A percentile compares a stretch with the other conserved stretches of the same genome.
Conservation (phyloP, 1,284 basidiomycete genomes). For the Cutaneotrichosporon sp. region DNA sequence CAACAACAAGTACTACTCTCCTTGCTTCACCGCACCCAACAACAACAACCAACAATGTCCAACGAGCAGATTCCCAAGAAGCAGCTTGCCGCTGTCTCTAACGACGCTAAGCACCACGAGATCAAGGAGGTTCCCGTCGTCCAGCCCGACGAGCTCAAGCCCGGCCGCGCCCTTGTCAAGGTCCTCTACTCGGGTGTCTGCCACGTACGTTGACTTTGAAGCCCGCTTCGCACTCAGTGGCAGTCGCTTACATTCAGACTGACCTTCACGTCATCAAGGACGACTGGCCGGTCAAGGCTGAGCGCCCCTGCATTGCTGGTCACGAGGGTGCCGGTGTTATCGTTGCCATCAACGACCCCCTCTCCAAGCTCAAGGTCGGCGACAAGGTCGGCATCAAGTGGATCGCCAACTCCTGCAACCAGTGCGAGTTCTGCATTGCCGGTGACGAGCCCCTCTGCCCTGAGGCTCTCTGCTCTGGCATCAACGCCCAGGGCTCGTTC, state of each 20-base stretch:
- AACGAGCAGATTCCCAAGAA: too few species aligned
- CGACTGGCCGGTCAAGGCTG: slow-evolving; percentile 67
- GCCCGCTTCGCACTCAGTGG: neutral
- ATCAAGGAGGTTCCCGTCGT: too few species aligned
- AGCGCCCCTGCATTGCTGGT: slow-evolving; percentile 72
- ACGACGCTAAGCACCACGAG: too few species aligned
- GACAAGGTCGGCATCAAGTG: slow-evolving; percentile 71
- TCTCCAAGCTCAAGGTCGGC: slow-evolving; percentile 49
- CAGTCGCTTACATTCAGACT: slow-evolving; percentile 53
- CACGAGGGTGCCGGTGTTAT: slow-evolving; percentile 53
- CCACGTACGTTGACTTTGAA: slow-evolving; percentile 16
- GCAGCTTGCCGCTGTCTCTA: too few species aligned
- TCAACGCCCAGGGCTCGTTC: slow-evolving; percentile 51
- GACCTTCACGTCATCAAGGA: slow-evolving; percentile 65
- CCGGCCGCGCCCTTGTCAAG: too few species aligned
- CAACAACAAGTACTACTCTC: too few species aligned
- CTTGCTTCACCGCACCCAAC: too few species aligned
- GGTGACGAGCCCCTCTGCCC: slow-evolving; percentile 61
- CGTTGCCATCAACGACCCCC: slow-evolving; percentile 70
- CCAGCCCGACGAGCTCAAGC: too few species aligned
- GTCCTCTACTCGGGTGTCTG: slow-evolving; percentile 60
- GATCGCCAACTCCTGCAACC: slow-evolving; percentile 64
- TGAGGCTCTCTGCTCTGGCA: slow-evolving; percentile 62
- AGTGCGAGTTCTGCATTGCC: slow-evolving; percentile 70
- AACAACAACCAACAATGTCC: too few species aligned